Evolutionary conservation across 768 basidiomycete genomes (phyloP), one percentile per base, ranked within the genome.

Genomic region (Phylloporus rhodoxanthus): DNA sequence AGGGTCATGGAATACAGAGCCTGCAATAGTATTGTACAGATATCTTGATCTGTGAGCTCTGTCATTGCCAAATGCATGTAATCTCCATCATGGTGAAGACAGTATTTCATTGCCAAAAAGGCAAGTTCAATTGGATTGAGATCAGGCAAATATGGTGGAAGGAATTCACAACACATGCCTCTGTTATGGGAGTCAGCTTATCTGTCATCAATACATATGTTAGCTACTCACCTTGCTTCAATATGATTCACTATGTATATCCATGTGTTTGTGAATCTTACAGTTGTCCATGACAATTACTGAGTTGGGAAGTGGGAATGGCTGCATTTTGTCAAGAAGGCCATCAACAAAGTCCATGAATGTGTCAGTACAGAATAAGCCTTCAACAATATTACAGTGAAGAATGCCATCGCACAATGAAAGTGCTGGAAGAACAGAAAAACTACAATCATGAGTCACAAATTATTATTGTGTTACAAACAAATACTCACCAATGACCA

Each of bases 211-310:
- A 43, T n/a, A n/a, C n/a, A n/a, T n/a, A n/a, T n/a, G n/a, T n/a
- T n/a, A n/a, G n/a, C n/a, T n/a, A n/a, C n/a, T n/a, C n/a, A n/a
- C 42, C 36, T 21, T 4, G 19, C 17, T 15, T 38, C 23, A 8
- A 50, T 50, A 23, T 30, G 36, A 5, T 29, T 33, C 5, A 21
- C 23, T 2, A 50, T 50, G 14, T 44, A n/a, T n/a, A n/a, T n/a
- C n/a, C 4, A 15, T 15, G 25, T 50, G 43, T 13, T 50, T 50
- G 28, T 50, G 43, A 32, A 50, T 50, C 15, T 15, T 8, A 17
- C 48, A 50, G 21, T 50, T 50, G 9, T 50, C 49, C 49, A 50
- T 50, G 19, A 50, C 29, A 2, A 50, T 44, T 3, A 50, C 23
- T 5, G 29, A 45, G 8, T 50, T 50, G 3, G 29, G n/a, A 8